phyloP scores from a whole-genome alignment of 2,329 filamentous ascomycete species.

The Magnaporthiopsis poae region DNA sequence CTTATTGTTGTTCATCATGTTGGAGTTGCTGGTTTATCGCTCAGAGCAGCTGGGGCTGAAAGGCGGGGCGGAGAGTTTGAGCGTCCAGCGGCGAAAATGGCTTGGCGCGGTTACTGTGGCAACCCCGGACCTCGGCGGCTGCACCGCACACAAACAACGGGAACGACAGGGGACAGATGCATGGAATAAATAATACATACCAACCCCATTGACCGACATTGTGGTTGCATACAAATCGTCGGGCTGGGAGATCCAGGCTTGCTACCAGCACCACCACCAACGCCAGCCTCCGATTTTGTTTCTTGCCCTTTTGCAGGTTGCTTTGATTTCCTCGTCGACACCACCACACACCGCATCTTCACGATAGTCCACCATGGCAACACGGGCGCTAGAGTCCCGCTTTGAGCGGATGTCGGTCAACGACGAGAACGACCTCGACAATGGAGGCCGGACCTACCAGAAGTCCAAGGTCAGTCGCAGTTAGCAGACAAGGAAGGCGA shows the following conservation, averaged over 20 bases:
- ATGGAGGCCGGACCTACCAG: slow-evolving; percentile 45
- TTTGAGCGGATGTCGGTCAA: slow-evolving; percentile 84
- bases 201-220: neutral
- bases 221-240: neutral
- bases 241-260: neutral
- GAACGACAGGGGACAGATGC: neutral
- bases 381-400: slow-evolving; percentile 70
- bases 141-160: neutral
- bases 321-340: too few species aligned
- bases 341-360: neutral
- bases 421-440: slow-evolving; percentile 67
- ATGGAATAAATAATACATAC: neutral
- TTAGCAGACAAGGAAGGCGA: slow-evolving; percentile 7
- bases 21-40: too few species aligned
- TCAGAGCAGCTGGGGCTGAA: neutral
- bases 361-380: slow-evolving; percentile 47
- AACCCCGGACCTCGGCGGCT: neutral
- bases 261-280: neutral
- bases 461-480: slow-evolving; percentile 61
- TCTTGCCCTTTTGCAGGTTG: too few species aligned
- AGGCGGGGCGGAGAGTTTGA: neutral
- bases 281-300: neutral
- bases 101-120: neutral
- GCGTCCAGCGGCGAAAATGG: neutral
- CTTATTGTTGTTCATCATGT: too few species aligned